Percentiles rank a stretch among this genome's conserved stretches.
phyloP scores from a whole-genome alignment of 2,329 filamentous ascomycete species.

The Clarireedia sp. region DNA sequence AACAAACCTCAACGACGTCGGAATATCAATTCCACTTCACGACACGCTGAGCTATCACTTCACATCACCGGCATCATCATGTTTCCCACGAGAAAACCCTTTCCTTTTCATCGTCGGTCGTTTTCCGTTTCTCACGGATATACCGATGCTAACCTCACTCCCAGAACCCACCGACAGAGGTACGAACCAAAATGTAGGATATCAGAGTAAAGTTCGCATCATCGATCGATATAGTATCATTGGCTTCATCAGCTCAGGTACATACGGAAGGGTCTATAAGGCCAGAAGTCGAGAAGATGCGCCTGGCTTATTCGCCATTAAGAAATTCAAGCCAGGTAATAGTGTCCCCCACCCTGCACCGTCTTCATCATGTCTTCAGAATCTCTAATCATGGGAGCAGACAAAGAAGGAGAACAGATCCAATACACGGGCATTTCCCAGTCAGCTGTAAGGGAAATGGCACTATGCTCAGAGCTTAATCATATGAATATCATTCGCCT shows the following conservation, averaged over 20 bases:
- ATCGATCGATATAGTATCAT: conserved; percentile 93
- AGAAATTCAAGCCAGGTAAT: conserved; percentile 58
- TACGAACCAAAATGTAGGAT: conserved; percentile 37
- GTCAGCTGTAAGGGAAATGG: conserved; percentile 95
- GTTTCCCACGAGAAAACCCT: conserved; percentile 24
- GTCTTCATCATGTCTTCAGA: not conserved
- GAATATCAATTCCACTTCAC: no score
- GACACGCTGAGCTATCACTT: not conserved
- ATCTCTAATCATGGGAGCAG: conserved; percentile 57
- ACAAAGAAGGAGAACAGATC: conserved; percentile 92
- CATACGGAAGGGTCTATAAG: conserved; percentile 97
- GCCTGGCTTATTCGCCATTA: conserved; percentile 88
- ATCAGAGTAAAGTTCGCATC: conserved; percentile 76
- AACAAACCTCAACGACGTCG: conserved; percentile 9
- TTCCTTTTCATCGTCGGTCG: conserved; percentile 25
- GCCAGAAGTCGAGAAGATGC: conserved; percentile 68
- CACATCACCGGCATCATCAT: conserved; percentile 18
- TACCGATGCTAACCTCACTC: conserved; percentile 10
- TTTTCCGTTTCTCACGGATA: conserved; percentile 28
- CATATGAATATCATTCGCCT: conserved; percentile 86
- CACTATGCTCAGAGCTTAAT: conserved; percentile 82
- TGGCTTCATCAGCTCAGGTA: conserved; percentile 96
- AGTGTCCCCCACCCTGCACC: not conserved
- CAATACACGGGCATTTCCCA: conserved; percentile 98
- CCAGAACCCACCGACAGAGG: conserved; percentile 48